Evolutionary conservation across 1,284 basidiomycete genomes (phyloP).

Genomic region (Violaceomyces palustris): DNA sequence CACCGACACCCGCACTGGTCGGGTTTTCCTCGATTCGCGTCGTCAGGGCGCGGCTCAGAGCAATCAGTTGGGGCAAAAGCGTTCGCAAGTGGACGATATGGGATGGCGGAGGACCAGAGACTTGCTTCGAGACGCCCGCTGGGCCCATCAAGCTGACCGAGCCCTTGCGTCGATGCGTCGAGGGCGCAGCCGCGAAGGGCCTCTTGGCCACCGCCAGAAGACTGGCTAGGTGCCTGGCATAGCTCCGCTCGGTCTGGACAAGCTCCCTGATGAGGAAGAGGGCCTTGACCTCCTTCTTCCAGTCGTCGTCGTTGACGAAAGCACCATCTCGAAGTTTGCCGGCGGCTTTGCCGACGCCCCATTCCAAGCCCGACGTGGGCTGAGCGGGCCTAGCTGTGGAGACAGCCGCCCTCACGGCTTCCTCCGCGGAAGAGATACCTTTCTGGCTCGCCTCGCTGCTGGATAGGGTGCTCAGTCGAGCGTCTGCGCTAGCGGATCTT

Average conservation of each 20-base stretch:
- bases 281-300: slow-evolving; percentile 49
- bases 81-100: slow-evolving; percentile 37
- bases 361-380: slow-evolving; percentile 20
- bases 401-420: too few relatives aligned
- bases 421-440: too few relatives aligned
- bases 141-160: slow-evolving; percentile 1
- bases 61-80: slow-evolving; percentile 45
- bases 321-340: slow-evolving; percentile 35
- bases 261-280: slow-evolving; percentile 50
- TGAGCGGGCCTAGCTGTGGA: too few relatives aligned
- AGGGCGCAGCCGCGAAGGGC: slow-evolving; percentile 6
- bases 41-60: slow-evolving; percentile 43
- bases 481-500: too few relatives aligned
- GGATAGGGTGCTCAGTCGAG: too few relatives aligned
- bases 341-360: slow-evolving; percentile 36
- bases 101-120: slow-evolving; percentile 8
- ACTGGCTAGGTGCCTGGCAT: slow-evolving; percentile 41
- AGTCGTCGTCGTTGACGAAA: slow-evolving; percentile 47
- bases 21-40: slow-evolving; percentile 45
- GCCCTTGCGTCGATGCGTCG: slow-evolving; percentile 8
- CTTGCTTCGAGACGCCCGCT: background rate
- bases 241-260: slow-evolving; percentile 49
- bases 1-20: slow-evolving; percentile 44
- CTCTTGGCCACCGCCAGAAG: slow-evolving; percentile 34
- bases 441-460: too few relatives aligned